These are phyloP conservation scores for Aspergillus sojae DNA, from an alignment of 2,329 filamentous ascomycete species.

Conservation along the genomic window DNA sequence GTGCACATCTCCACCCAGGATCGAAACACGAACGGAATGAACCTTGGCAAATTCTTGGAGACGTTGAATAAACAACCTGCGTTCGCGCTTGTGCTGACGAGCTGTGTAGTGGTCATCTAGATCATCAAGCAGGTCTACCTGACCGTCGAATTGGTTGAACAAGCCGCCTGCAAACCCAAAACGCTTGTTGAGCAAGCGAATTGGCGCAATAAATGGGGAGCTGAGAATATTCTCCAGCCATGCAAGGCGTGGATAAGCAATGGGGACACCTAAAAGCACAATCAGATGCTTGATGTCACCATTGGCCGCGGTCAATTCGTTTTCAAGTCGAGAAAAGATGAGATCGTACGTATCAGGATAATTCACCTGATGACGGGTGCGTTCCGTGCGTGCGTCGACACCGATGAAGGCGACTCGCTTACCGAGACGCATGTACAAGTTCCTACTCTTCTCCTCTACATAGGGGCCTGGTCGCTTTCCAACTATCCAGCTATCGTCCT, in stretches of 20 bases:
- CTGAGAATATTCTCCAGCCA: conserved; percentile 93
- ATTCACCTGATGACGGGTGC: conserved; percentile 91
- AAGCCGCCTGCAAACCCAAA: conserved; percentile 83
- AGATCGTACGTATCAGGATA: conserved; percentile 68
- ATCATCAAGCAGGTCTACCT: conserved; percentile 66
- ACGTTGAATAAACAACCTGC: conserved; percentile 69
- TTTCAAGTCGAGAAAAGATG: conserved; percentile 59
- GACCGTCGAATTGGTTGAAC: conserved; percentile 92
- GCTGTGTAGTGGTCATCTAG: conserved; percentile 81
- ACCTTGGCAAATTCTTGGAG: conserved; percentile 62
- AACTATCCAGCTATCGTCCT: conserved; percentile 76
- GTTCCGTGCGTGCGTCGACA: conserved; percentile 66
- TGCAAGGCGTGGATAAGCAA: conserved; percentile 73
- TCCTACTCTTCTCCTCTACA: conserved; percentile 63
- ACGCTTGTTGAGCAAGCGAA: conserved; percentile 86
- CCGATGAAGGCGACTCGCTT: conserved; percentile 66
- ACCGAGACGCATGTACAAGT: conserved; percentile 65
- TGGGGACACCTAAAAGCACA: conserved; percentile 70
- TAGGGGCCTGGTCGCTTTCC: conserved; percentile 72
- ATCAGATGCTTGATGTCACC: conserved; percentile 65
- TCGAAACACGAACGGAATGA: conserved; percentile 61
- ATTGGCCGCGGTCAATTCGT: conserved; percentile 54
- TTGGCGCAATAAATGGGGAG: conserved; percentile 82
- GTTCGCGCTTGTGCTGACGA: conserved; percentile 86
- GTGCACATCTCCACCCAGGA: conserved; percentile 67